phyloP scores from a whole-genome alignment of 257 asterid species.

The Henckelia pumila region DNA sequence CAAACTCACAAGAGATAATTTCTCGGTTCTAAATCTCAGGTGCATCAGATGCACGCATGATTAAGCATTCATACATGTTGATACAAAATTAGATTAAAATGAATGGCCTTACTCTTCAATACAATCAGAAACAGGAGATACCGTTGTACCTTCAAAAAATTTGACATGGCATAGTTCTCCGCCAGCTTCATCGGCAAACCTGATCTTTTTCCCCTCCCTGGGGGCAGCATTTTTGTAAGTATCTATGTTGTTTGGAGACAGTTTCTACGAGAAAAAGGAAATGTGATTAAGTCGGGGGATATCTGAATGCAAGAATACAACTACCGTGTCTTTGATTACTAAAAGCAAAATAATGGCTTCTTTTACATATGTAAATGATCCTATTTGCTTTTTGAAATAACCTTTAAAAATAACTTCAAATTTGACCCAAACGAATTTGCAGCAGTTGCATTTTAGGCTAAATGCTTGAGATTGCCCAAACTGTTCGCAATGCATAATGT shows the following conservation, averaged over 20 bases:
- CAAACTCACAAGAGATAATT: neutral
- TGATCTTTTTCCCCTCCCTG: conserved; percentile 54
- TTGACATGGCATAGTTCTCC: conserved; percentile 73
- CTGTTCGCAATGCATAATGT: neutral
- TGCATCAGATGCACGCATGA: conserved; percentile 7
- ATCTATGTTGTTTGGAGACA: conserved; percentile 45
- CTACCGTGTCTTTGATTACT: neutral
- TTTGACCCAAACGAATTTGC: neutral
- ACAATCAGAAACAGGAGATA: conserved; percentile 30
- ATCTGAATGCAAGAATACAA: conserved; percentile 1
- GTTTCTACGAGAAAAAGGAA: conserved; percentile 38
- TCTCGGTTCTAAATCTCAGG: conserved; percentile 7
- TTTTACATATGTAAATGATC: neutral
- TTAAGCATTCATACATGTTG: neutral
- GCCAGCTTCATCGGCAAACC: conserved; percentile 92
- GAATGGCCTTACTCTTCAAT: conserved; percentile 27
- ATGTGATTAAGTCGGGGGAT: conserved; percentile 24
- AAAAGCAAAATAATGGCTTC: neutral
- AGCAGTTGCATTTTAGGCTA: neutral
- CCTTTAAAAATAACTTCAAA: neutral
- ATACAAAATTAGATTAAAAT: conserved; percentile 6
- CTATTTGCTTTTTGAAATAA: neutral
- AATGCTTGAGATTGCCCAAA: conserved; percentile 3
- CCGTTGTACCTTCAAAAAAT: conserved; percentile 39
- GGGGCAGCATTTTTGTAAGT: conserved; percentile 30